Evolutionary conservation across 2,329 filamentous ascomycete species (phyloP).

Genomic region (Sporothrix variecibatus): DNA sequence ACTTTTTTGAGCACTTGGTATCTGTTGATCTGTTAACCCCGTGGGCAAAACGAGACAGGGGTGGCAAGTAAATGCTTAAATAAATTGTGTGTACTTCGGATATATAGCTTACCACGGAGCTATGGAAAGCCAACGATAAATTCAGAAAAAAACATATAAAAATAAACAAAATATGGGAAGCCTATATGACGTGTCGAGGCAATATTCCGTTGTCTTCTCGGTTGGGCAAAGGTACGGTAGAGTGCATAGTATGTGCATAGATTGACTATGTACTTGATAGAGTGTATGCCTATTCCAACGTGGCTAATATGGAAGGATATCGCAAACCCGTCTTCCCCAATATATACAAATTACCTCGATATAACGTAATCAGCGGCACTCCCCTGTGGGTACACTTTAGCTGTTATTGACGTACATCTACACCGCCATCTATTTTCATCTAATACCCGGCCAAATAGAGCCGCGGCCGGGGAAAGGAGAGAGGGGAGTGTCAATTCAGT

Average conservation of each 20-base stretch:
- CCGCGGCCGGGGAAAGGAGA: background rate
- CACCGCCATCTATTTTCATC: background rate
- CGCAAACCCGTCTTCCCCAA: background rate
- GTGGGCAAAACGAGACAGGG: background rate
- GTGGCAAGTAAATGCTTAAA: background rate
- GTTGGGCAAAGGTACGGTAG: background rate
- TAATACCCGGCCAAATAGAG: background rate
- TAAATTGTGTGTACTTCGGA: background rate
- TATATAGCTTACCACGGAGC: background rate
- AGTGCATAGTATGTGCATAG: conserved; percentile 4
- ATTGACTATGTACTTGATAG: background rate
- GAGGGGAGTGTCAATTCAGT: background rate
- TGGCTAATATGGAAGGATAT: conserved; percentile 4
- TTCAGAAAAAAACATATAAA: background rate
- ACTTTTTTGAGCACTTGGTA: too few relatives aligned
- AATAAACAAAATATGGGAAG: background rate
- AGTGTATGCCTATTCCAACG: background rate
- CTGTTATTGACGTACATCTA: too few relatives aligned
- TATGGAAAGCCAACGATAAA: background rate
- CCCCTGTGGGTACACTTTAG: too few relatives aligned
- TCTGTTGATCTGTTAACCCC: background rate
- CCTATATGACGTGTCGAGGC: background rate
- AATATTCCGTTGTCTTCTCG: background rate
- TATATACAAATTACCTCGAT: background rate
- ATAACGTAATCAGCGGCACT: background rate